A percentile compares a stretch with the other conserved stretches of the same genome.
These are phyloP conservation scores for Colletotrichum costaricense DNA, from an alignment of 2,329 filamentous ascomycete species.

Conservation along the genomic window DNA sequence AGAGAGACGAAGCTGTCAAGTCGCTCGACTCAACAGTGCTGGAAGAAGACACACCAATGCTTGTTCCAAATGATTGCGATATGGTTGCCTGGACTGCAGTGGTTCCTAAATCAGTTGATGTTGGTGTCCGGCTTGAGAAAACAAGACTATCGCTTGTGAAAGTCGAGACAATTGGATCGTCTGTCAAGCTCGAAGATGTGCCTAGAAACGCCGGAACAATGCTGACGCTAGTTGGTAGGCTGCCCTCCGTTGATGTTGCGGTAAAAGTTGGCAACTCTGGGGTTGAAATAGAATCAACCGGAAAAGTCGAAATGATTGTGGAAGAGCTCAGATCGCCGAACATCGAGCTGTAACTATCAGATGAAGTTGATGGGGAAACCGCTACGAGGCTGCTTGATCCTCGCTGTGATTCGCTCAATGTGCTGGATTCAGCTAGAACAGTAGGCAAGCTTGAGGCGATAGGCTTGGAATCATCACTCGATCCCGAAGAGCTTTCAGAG, in stretches of 20 bases:
- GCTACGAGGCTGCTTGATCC: not conserved
- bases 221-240: not conserved
- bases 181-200: not conserved
- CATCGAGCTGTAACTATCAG: not conserved
- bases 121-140: not conserved
- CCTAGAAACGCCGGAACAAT: not conserved
- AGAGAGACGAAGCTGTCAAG: not conserved
- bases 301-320: not conserved
- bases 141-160: not conserved
- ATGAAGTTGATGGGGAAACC: not conserved
- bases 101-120: not conserved
- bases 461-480: not conserved
- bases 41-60: not conserved
- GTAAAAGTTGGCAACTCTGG: not conserved
- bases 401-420: not conserved
- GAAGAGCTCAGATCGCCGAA: not conserved
- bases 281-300: not conserved
- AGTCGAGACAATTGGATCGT: not conserved
- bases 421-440: not conserved
- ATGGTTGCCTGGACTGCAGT: not conserved
- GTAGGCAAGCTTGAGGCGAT: not conserved
- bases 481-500: not conserved
- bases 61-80: not conserved
- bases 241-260: not conserved
- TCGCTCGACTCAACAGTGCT: not conserved